Evolutionary conservation across 345 rosid genomes (phyloP).

Genomic region (Litchi chinensis): DNA sequence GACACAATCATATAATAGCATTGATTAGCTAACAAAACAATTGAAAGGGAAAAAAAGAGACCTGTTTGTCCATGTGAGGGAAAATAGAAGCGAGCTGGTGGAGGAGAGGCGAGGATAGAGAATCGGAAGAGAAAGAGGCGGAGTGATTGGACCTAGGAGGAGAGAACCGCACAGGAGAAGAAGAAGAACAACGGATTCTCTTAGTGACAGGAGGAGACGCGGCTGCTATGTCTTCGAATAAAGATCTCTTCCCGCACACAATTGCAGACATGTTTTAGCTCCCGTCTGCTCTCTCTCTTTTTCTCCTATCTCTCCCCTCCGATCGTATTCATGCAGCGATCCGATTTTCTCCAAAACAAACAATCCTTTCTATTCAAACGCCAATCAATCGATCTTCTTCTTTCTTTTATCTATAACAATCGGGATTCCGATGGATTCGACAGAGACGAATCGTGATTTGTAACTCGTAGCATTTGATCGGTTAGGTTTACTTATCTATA

Average conservation of each 20-base stretch:
- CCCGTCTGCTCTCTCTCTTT: conserved; percentile 21
- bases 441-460: not conserved
- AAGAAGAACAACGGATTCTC: conserved; percentile 68
- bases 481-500: not conserved
- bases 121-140: conserved; percentile 23
- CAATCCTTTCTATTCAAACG: too few species aligned
- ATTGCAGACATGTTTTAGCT: conserved; percentile 89
- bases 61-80: conserved; percentile 88
- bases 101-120: conserved; percentile 38
- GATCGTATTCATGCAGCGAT: conserved; percentile 20
- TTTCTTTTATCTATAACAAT: not conserved
- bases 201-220: conserved; percentile 57
- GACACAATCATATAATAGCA: not conserved
- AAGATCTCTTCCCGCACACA: conserved; percentile 92
- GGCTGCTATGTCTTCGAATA: conserved; percentile 71
- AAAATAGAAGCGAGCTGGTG: conserved; percentile 59
- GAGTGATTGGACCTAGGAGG: conserved; percentile 39
- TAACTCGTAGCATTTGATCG: not conserved
- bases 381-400: not conserved
- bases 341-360: not conserved
- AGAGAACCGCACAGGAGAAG: conserved; percentile 59
- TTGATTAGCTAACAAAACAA: not conserved
- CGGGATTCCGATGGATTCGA: not conserved
- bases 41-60: conserved; percentile 2
- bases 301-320: conserved; percentile 9